A percentile compares a stretch with the other conserved stretches of the same genome.
These are phyloP conservation scores for Backusella circina DNA, from an alignment of 192 early-diverging fungal species.

Conservation along the genomic window DNA sequence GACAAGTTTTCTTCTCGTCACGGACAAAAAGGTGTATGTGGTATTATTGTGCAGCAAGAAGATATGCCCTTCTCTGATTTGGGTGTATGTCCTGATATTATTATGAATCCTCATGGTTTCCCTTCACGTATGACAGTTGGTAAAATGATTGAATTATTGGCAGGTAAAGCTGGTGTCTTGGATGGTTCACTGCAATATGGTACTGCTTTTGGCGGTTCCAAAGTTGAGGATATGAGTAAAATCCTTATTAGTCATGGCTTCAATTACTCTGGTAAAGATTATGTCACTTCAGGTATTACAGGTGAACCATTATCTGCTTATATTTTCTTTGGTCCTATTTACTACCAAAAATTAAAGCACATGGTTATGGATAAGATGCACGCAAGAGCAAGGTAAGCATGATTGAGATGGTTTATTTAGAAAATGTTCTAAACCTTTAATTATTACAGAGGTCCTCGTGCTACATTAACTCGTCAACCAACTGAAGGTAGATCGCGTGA, in stretches of 20 bases:
- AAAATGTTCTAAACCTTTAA: background rate
- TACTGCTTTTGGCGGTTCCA: conserved; percentile 91
- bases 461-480: conserved; percentile 89
- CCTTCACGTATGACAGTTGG: conserved; percentile 99
- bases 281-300: conserved; percentile 86
- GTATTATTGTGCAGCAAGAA: conserved; percentile 95
- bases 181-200: conserved; percentile 93
- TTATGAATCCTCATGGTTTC: conserved; percentile 99
- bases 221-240: conserved; percentile 94
- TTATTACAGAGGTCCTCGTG: conserved; percentile 75
- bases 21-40: conserved; percentile 97
- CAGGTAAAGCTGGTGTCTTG: conserved; percentile 93
- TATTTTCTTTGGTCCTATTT: conserved; percentile 95
- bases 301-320: conserved; percentile 92
- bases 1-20: conserved; percentile 98
- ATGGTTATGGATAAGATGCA: conserved; percentile 99
- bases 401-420: background rate
- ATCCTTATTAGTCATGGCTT: conserved; percentile 92
- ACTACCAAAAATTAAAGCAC: conserved; percentile 98
- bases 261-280: conserved; percentile 97
- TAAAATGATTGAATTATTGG: conserved; percentile 97
- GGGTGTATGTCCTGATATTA: conserved; percentile 91
- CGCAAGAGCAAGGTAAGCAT: conserved; percentile 67
- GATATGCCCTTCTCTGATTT: conserved; percentile 96
- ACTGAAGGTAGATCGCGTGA: conserved; percentile 97